These are phyloP conservation scores for Colletotrichum phormii DNA, from an alignment of 2,329 filamentous ascomycete genomes.

Conservation along the genomic window DNA sequence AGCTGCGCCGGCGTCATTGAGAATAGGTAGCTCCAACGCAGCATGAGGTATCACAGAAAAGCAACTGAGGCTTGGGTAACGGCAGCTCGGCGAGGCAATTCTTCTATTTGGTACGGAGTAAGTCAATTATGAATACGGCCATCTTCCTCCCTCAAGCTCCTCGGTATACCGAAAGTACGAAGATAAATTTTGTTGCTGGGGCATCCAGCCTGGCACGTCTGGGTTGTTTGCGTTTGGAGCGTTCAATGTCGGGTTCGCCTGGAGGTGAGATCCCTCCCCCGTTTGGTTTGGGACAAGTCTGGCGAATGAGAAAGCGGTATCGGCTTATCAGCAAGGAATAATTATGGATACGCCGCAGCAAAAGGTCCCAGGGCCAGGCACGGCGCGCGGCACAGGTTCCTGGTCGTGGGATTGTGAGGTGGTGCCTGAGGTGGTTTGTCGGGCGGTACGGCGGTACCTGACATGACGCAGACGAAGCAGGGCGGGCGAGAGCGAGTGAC, in stretches of 20 bases:
- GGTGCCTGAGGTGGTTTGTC: constrained; percentile 2
- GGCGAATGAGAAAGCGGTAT: constrained; percentile 17
- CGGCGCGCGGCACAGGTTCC: not conserved
- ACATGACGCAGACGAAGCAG: constrained; percentile 30
- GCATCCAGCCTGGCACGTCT: too few species aligned
- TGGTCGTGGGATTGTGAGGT: not conserved
- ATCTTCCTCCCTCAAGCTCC: not conserved
- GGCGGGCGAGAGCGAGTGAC: not conserved
- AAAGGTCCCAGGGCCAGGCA: constrained; percentile 15
- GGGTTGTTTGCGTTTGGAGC: not conserved
- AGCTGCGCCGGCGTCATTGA: not conserved
- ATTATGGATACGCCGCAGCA: not conserved
- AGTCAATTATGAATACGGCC: not conserved
- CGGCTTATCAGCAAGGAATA: constrained; percentile 9
- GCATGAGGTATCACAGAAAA: not conserved
- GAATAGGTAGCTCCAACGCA: not conserved
- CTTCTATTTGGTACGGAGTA: not conserved
- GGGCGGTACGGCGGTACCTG: constrained; percentile 21
- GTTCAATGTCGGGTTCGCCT: not conserved
- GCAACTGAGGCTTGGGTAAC: not conserved
- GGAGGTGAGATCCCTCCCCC: not conserved
- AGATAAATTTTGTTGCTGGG: not conserved
- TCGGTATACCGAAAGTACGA: not conserved
- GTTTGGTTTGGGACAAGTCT: too few species aligned
- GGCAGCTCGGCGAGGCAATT: not conserved